Evolutionary conservation across 1,284 basidiomycete genomes (phyloP), one percentile per base, ranked within the genome.

Genomic region (Peniophora sp.): DNA sequence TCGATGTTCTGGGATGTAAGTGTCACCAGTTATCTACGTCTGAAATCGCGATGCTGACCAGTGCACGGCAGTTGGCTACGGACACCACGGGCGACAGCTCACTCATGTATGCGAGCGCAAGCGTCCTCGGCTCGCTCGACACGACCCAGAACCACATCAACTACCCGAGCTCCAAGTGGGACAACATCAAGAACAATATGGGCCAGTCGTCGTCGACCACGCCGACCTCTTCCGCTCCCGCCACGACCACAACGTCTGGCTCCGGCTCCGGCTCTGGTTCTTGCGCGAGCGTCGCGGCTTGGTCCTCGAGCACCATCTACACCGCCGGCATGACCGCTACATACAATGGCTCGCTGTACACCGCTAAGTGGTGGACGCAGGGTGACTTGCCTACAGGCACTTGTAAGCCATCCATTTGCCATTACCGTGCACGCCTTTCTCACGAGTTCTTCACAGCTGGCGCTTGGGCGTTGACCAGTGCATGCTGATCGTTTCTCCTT

Each of bases 1-100:
- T 78, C 79, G 37, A 89, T 91, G 88, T 91, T 82, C 69, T 92
- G 88, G 88, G 86, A 85, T 62, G 79, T 77, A 62, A 62, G 71
- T 70, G 8, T 15, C 22, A n/a, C 10, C 37, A 11, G 47, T 51
- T 49, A 41, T 15, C n/a, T 41, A 5, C 15, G 15, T 6, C 18
- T 17, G n/a, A 5, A 41, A 20, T n/a, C n/a, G n/a, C 37, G n/a
- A 8, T 6, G 8, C 37, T 41, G 18, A 20, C 18, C 5, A 10
- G 10, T n/a, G 5, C 18, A 20, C 37, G 37, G 24, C 49, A 83
- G 73, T 71, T 87, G 10, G 84, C 82, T 10, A 78, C 75, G 3
- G 85, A 87, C 62, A 83, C 80, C 62, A 68, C 68, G 3, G 81
- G 79, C 42, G 51, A 69, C 0, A 68, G 72, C 17, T 85, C 82